These are phyloP conservation scores for Mucor piriformis DNA, from an alignment of 371 early-diverging fungal species.

Conservation along the genomic window DNA sequence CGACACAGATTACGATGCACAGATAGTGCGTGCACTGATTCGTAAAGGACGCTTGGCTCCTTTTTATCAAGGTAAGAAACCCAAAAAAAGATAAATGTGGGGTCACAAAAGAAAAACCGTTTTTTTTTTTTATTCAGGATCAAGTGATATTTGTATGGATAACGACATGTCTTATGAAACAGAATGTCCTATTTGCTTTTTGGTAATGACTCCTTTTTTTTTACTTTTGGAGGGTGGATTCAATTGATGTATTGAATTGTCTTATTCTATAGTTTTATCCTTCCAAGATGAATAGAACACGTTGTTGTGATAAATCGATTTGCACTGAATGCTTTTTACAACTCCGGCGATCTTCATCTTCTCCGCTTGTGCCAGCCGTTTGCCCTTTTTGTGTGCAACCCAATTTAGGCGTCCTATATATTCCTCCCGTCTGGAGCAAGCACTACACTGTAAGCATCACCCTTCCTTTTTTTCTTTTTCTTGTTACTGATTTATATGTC, in stretches of 20 bases:
- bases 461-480: neutral
- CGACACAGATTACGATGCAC: slow-evolving; percentile 70
- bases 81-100: neutral
- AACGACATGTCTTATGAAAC: slow-evolving; percentile 32
- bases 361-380: slow-evolving; percentile 54
- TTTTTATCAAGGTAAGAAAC: slow-evolving; percentile 73
- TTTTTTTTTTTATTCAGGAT: neutral
- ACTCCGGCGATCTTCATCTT: slow-evolving; percentile 68
- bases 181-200: slow-evolving; percentile 92
- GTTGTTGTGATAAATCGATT: slow-evolving; percentile 89
- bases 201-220: too few species aligned
- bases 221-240: too few species aligned
- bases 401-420: slow-evolving; percentile 81
- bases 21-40: slow-evolving; percentile 71
- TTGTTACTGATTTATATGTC: neutral
- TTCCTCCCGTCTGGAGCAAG: slow-evolving; percentile 39
- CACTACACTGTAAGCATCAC: slow-evolving; percentile 21
- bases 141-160: slow-evolving; percentile 29
- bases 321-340: slow-evolving; percentile 94
- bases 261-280: slow-evolving; percentile 93
- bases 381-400: slow-evolving; percentile 89
- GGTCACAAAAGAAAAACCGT: neutral
- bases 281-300: slow-evolving; percentile 82
- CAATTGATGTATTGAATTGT: too few species aligned
- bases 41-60: slow-evolving; percentile 77